Evolutionary conservation across 306 rosid species (phyloP), one percentile per base, ranked within the genome.

Genomic region (Rosa rugosa): DNA sequence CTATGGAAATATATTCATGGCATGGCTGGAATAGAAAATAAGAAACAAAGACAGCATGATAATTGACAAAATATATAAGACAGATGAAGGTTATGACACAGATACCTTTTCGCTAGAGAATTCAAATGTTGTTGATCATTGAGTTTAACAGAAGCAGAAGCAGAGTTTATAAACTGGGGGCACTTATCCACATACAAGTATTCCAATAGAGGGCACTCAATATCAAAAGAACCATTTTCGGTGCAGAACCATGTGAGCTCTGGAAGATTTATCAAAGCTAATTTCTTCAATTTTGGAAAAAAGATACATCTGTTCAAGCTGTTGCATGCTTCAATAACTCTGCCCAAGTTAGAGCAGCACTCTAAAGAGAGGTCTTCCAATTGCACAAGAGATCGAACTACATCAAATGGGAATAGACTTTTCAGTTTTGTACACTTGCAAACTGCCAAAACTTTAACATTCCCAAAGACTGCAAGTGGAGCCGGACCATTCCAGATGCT

Each of bases 141-240:
- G 5, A 57, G 31, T n/a, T 57, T 57, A 57, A 57, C 64, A 57
- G 38, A 20, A 31, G 72, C 27, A 60, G 66, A 60, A 69, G 70
- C 46, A 25, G 53, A 17, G 57, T 41, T 42, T 13, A 5, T 8
- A 23, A 69, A 44, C 5, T 42, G 17, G 41, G 69, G 81, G 63
- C 76, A 70, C 20, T 20, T 18, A 36, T 6, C 60, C 36, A 69
- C 46, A 25, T 56, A 65, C 34, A 78, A 9, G 42, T 53, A 11
- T 31, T 78, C 79, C 42, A 76, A 63, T 4, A 20, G 1, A 46
- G 79, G 79, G 79, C 79, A 76, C 40, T 76, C 60, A 0, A 17
- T 17, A 27, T 5, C 10, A 66, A 38, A 0, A 63, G 17, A 0
- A 40, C 18, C 79, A 23, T 22, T 13, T 62, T 62, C 64, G 1